Evolutionary conservation across 192 early-diverging fungal genomes (phyloP).

Genomic region (Podila epigama): DNA sequence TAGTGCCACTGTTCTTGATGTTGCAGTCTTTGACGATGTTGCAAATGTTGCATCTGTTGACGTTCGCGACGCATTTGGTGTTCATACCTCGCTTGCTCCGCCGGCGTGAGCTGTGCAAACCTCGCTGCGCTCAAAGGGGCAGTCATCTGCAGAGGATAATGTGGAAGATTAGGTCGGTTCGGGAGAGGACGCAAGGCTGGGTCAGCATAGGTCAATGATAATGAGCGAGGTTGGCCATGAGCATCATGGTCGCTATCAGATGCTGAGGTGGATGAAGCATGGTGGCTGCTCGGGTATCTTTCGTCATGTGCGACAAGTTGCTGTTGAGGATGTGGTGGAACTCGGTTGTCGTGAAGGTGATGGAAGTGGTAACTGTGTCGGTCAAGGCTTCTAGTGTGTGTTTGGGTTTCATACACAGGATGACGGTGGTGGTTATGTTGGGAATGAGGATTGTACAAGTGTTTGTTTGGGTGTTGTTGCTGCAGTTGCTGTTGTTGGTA

Average conservation of each 20-base stretch:
- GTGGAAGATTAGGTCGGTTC: not conserved
- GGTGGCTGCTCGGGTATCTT: no score
- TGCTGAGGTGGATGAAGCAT: not conserved
- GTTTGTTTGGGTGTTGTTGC: not conserved
- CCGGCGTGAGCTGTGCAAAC: slow-evolving; percentile 17
- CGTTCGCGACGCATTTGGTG: slow-evolving; percentile 24
- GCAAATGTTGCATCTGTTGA: slow-evolving; percentile 20
- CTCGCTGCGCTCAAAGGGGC: not conserved
- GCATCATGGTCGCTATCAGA: not conserved
- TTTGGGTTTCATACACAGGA: not conserved
- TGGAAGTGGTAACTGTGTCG: not conserved
- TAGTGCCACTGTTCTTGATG: slow-evolving; percentile 11
- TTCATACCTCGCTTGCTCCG: slow-evolving; percentile 34
- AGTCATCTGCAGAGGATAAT: not conserved
- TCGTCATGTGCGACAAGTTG: no score
- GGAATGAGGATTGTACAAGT: not conserved
- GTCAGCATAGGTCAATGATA: slow-evolving; percentile 7
- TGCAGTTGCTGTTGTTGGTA: not conserved
- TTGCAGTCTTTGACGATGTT: slow-evolving; percentile 19
- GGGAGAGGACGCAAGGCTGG: not conserved
- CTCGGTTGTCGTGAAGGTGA: not conserved
- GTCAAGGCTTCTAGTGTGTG: not conserved
- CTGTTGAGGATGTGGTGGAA: not conserved
- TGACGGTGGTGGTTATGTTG: slow-evolving; percentile 6
- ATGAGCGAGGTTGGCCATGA: slow-evolving; percentile 1